Conservation (phyloP, 2,329 filamentous ascomycete species). For the Geoglossum cookeanum region DNA sequence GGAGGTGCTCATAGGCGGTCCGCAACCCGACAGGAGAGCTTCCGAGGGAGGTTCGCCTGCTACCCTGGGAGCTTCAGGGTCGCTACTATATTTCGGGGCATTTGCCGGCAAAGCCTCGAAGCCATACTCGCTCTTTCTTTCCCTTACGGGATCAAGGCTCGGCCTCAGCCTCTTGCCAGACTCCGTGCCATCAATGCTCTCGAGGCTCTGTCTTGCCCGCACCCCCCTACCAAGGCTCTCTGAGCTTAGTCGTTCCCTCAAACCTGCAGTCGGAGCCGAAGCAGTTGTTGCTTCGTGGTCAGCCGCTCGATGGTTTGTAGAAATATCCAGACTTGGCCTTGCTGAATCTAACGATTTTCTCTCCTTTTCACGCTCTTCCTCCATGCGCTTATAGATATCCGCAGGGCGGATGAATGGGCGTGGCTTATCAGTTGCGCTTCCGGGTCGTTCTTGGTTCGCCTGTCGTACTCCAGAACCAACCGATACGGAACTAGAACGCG, state of each 20-base stretch:
- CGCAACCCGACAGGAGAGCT: not conserved
- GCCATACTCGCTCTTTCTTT: conserved; percentile 40
- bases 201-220: conserved; percentile 7
- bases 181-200: conserved; percentile 21
- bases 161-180: conserved; percentile 19
- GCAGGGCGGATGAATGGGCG: conserved; percentile 51
- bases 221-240: not conserved
- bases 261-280: not conserved
- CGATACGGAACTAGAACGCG: not conserved
- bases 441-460: not conserved
- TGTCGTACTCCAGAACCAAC: not conserved
- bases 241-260: not conserved
- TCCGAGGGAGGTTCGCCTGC: not conserved
- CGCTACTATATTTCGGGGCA: not conserved
- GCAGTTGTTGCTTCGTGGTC: not conserved
- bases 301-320: not conserved
- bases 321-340: conserved; percentile 36
- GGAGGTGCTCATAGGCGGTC: not conserved
- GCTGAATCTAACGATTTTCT: conserved; percentile 37
- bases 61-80: not conserved
- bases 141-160: conserved; percentile 33
- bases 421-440: conserved; percentile 27
- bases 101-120: conserved; percentile 22
- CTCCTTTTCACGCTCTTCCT: conserved; percentile 42
- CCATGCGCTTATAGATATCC: conserved; percentile 57